Base-by-base conservation (phyloP, 352 stramenopile species). In the Globisporangium heterothallicum region DNA sequence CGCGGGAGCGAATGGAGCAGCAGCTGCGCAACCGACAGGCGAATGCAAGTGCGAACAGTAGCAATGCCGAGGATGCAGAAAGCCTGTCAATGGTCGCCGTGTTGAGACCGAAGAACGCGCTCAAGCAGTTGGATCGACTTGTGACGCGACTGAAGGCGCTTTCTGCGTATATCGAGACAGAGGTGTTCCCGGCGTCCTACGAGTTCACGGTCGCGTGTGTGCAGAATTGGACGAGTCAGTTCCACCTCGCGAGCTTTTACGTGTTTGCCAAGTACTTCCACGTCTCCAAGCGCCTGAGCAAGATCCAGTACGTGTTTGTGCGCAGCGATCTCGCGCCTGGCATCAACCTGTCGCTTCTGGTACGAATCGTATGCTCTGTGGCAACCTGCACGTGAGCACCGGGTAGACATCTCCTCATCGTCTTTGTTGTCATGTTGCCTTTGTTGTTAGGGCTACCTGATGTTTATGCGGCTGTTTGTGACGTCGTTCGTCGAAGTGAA, bases 231-330 rank as follows among this genome's bases (percentile, higher is more conserved):
- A 54, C 74, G 3, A 53, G 51, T 4, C 70, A 86, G 38, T 47
- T 72, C 6, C 82, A 94, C 42, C 62, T 92, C 36, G 79, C 82
- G 32, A 58, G 52, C 40, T 94, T 94, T 45, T 94, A 88, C 66
- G 63, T 92, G 2, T 73, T 75, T 24, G 82, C 79, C n/a, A 68
- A 58, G 48, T 92, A 88, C 59, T 59, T 91, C 13, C 54, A 88
- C 42, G 6, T 88, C 50, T 62, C 82, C 18, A 94, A 88, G 53
- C 82, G 84, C 22, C 42, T 87, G 26, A 58, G 74, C 12, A 68
- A 64, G 9, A 74, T 92, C 35, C 78, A 90, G 46, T 92, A 93
- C 62, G 62, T 92, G 14, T 90, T 92, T 42, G 76, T 84, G 27
- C 74, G 78, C 22, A 84, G 76, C 38, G 73, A 92, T 40, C 48